Base-by-base conservation (phyloP, 176 grass and related monocot species). In the Phoenix dactylifera region DNA sequence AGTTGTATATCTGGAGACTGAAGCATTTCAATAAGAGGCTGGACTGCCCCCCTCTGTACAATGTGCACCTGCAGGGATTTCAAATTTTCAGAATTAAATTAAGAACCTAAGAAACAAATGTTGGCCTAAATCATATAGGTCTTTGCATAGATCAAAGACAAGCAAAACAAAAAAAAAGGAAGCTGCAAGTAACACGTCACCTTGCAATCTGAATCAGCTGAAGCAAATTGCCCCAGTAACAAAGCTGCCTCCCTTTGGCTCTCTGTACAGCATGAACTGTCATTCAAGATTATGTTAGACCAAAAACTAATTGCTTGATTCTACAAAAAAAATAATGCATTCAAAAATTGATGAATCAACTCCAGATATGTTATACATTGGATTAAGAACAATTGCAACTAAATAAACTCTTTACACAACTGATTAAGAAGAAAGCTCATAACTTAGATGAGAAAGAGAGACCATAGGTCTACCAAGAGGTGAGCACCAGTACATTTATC, bases 201-300 rank as follows among this genome's bases (percentile, higher is more conserved):
- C 88, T 98, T 98, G 82, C 88, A 89, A 60, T 98, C 94, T 24
- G 94, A 98, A 60, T 98, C 94, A 49, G 88, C 82, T 0, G 94
- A 98, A 70, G 94, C 94, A 83, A 98, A 98, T 65, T 98, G 94
- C 60, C 94, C 94, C 55, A 98, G 73, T 50, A 98, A 86, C 50
- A 98, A 86, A 73, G 94, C 94, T 74, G 94, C 94, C 79, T 98
- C 94, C 71, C 94, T 88, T 89, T 98, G 94, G 71, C 94, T 98
- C 77, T 98, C 94, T 1, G 85, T 98, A 62, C 94, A 98, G 24
- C 76, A 98, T 58, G 94, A 98, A 79, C 94, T 98, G 72, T 48
- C 65, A 39, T 28, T 16, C 26, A 16, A 6, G 7, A 49, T 18
- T 24, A 35, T 39, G 49, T 5, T 72, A 62, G 70, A 32, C 54